Evolutionary conservation across 768 basidiomycete species (phyloP), one percentile per base, ranked within the genome.

Genomic region (Calocybe cyanea): DNA sequence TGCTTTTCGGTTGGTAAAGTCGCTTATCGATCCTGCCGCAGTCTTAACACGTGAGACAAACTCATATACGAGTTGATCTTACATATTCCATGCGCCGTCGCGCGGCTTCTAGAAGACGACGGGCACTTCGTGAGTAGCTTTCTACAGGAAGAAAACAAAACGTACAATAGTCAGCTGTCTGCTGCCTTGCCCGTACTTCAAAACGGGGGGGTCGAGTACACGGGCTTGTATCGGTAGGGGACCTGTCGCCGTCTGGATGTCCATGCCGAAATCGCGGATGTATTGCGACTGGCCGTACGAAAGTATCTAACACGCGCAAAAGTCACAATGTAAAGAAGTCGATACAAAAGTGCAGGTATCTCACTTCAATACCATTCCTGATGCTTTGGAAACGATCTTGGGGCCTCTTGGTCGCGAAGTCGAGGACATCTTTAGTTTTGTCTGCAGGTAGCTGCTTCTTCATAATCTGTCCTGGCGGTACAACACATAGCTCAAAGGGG

Each of bases 21-120:
- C 71, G 69, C 54, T 86, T 87, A 51, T 85, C 84, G 0, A 83
- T 71, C 83, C 82, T 86, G 52, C 38, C 4, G 18, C 7, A 34
- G 28, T 37, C 71, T 65, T 2, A 70, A 71, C 47, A 69, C 65
- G 2, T 68, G 68, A 43, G 68, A 69, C 23, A 59, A 59, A 37
- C 46, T 13, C 17, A 38, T 24, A 46, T 8, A 31, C 15, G 45
- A 33, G 7, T 7, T 8, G n/a, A 28, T 67, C 75, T 19, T 48
- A 81, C 87, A 90, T 86, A 47, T 90, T 90, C 88, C 89, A 91
- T 0, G 79, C 63, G 0, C 89, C 88, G 43, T 84, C 75, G 2
- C 68, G 63, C 0, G 85, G 88, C 32, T 51, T 60, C 83, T 85
- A n/a, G n/a, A n/a, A n/a, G n/a, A n/a, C n/a, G n/a, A n/a, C n/a